phyloP scores from a whole-genome alignment of 2,329 filamentous ascomycete genomes.

The Aureobasidium sp. region DNA sequence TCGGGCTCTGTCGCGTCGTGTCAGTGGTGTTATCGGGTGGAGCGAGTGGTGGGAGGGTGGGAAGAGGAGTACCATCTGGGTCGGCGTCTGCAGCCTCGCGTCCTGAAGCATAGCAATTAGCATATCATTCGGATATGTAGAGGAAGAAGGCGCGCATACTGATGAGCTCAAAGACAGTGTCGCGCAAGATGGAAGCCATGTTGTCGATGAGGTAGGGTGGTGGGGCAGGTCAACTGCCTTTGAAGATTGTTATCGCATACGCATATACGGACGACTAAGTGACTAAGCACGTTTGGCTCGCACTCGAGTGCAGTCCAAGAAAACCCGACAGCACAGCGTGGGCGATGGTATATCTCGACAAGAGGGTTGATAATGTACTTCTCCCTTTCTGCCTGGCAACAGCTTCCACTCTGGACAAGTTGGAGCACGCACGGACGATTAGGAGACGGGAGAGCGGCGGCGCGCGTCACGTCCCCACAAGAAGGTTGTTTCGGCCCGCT shows the following conservation, averaged over 20 bases:
- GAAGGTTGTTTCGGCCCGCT: not conserved
- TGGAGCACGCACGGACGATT: not conserved
- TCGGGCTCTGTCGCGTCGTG: conserved; percentile 53
- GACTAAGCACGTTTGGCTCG: not conserved
- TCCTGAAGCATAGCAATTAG: conserved; percentile 24
- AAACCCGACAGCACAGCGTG: not conserved
- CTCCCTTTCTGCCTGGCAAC: conserved; percentile 4
- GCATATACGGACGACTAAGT: not conserved
- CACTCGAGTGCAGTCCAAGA: not conserved
- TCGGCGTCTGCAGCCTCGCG: conserved; percentile 43
- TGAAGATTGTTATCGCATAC: conserved; percentile 13
- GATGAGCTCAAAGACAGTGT: conserved; percentile 25
- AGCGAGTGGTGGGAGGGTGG: not conserved
- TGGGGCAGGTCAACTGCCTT: conserved; percentile 14
- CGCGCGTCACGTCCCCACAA: not conserved
- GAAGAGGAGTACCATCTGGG: conserved; percentile 31
- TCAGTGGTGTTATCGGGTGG: conserved; percentile 10
- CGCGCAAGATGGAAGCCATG: conserved; percentile 16
- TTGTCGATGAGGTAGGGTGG: not conserved
- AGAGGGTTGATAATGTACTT: not conserved
- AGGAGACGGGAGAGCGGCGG: not conserved
- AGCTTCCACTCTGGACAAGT: conserved; percentile 1
- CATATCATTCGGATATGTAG: not conserved
- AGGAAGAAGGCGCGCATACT: conserved; percentile 27
- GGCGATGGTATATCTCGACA: not conserved